These are phyloP conservation scores for Seminavis robusta DNA, from an alignment of 108 stramenopile species.

Conservation along the genomic window DNA sequence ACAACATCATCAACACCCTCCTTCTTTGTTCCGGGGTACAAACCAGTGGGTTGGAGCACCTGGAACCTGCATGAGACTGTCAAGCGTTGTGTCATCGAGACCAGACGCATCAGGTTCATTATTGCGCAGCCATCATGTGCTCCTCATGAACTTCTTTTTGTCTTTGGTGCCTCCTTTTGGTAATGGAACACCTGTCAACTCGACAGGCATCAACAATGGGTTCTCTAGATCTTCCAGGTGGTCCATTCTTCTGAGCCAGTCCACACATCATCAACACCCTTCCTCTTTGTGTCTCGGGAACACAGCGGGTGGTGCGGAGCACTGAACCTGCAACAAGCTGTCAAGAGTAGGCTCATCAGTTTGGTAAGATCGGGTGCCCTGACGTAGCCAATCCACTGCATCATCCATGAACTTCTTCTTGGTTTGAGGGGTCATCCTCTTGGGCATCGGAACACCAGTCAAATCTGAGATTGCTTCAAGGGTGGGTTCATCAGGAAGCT, in stretches of 20 bases:
- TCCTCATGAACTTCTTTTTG: conserved; percentile 18
- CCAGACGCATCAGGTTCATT: conserved; percentile 3
- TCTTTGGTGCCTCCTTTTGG: neutral
- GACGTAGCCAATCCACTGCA: conserved; percentile 2
- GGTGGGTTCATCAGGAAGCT: neutral
- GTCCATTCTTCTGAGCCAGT: conserved; percentile 6
- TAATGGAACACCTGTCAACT: neutral
- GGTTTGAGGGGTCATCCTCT: neutral
- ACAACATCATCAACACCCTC: neutral
- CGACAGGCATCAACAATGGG: neutral
- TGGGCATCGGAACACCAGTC: conserved; percentile 2
- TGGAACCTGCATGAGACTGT: neutral
- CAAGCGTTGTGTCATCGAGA: conserved; percentile 4
- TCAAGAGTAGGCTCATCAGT: neutral
- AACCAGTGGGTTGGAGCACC: neutral
- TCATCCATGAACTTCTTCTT: neutral
- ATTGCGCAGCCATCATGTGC: conserved; percentile 23
- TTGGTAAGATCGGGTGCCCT: neutral
- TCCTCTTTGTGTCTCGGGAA: no score
- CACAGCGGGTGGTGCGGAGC: no score
- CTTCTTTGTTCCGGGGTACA: neutral
- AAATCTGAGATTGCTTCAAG: neutral
- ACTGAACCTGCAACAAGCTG: no score
- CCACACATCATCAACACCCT: no score
- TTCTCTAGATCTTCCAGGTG: conserved; percentile 6